Percentiles rank a stretch among this genome's conserved stretches.
phyloP scores from a whole-genome alignment of 176 grass and related monocot species.

The Aegilops tauschii region DNA sequence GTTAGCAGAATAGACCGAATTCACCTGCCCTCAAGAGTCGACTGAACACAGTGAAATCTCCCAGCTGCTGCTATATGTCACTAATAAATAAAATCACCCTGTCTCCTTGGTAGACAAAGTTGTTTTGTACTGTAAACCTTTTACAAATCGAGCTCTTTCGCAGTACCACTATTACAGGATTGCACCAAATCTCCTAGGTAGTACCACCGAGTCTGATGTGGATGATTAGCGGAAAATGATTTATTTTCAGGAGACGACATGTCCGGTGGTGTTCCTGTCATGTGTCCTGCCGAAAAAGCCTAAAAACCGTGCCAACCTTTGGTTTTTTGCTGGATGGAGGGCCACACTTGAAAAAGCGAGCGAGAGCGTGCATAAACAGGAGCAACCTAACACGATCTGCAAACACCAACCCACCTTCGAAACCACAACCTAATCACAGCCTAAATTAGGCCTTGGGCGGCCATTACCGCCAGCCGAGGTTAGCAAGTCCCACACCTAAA shows the following conservation, averaged over 20 bases:
- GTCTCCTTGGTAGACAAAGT: neutral
- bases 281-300: slow-evolving; percentile 38
- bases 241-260: slow-evolving; percentile 26
- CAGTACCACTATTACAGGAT: neutral
- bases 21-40: neutral
- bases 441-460: slow-evolving; percentile 50
- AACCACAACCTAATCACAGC: slow-evolving; percentile 33
- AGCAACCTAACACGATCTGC: slow-evolving; percentile 50
- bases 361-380: slow-evolving; percentile 11
- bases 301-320: slow-evolving; percentile 35
- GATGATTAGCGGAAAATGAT: slow-evolving; percentile 9
- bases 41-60: neutral
- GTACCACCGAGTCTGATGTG: neutral
- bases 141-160: neutral
- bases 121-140: neutral
- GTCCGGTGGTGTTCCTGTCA: slow-evolving; percentile 35
- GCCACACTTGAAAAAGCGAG: neutral
- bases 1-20: neutral
- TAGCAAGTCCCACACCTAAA: slow-evolving; percentile 39
- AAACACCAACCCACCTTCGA: slow-evolving; percentile 43
- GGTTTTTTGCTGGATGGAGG: slow-evolving; percentile 1
- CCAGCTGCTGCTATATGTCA: neutral
- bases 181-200: neutral
- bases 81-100: neutral
- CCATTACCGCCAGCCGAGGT: slow-evolving; percentile 36